Evolutionary conservation across 371 early-diverging fungal genomes (phyloP).

Genomic region (Chytridium lagenaria): DNA sequence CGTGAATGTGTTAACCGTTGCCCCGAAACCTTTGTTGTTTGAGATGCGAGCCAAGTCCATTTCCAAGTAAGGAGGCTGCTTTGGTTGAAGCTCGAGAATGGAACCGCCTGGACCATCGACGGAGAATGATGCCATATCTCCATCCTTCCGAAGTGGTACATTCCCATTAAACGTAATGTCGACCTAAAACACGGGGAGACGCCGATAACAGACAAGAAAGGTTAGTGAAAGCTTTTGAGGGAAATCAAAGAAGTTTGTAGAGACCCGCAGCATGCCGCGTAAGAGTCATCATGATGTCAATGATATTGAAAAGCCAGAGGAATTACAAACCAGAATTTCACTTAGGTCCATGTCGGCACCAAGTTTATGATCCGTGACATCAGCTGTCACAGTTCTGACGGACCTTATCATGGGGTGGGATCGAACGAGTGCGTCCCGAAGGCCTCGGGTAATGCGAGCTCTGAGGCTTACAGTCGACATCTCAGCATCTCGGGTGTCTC

Average conservation of each 20-base stretch:
- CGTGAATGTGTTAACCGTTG: background rate
- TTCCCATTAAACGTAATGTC: conserved; percentile 11
- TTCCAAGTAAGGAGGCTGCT: background rate
- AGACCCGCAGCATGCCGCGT: too few relatives aligned
- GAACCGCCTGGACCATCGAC: background rate
- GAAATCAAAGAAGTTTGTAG: background rate
- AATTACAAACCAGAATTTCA: background rate
- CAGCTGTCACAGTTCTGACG: background rate
- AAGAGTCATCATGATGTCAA: background rate
- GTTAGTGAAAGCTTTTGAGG: background rate
- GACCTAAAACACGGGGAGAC: background rate
- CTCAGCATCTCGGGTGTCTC: background rate
- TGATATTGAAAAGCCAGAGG: background rate
- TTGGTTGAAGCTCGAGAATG: conserved; percentile 7
- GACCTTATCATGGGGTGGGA: background rate
- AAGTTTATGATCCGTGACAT: background rate
- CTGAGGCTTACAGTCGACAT: background rate
- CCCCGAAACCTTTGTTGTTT: background rate
- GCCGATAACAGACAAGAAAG: background rate
- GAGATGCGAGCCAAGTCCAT: background rate
- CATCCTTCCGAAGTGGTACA: background rate
- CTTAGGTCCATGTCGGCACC: background rate
- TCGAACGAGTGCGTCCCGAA: background rate
- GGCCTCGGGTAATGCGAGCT: background rate
- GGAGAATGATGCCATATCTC: conserved; percentile 7